Base-by-base conservation (phyloP, 352 stramenopile species). In the Globisporangium perplexum region DNA sequence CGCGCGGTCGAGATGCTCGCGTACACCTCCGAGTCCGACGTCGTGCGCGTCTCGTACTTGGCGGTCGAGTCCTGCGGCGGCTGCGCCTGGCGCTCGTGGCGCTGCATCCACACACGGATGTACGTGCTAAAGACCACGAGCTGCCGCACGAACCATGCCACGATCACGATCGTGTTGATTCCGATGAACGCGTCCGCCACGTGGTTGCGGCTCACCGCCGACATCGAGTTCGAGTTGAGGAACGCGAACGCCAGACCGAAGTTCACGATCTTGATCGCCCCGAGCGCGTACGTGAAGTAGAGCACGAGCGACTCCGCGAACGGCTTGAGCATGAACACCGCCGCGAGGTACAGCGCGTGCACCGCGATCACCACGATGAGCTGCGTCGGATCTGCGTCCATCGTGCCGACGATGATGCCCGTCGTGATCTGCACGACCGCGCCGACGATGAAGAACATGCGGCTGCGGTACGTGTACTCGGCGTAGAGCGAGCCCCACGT, bases 371-470 rank as follows among this genome's bases (percentile, higher is more conserved):
- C 59, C 22, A 73, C 51, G 30, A 86, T 65, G 23, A 85, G 66
- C 58, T 88, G 77, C 24, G 65, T 78, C 35, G 75, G 67, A 42
- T 84, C 74, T 12, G 65, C 58, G 17, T 78, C 72, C 44, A 86
- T 68, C n/a, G 67, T 66, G 24, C 76, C 80, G 24, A 90, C 68
- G 22, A 82, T 57, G 33, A 88, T 54, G 1, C 74, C 79, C 7
- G 66, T 83, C 4, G 66, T 50, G 55, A 86, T 74, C 58, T 90
- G 77, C 12, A 86, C 63, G 10, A 78, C 53, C 18, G 74, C 67
- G 14, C 69, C 65, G 18, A 86, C 59, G 20, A 84, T 63, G 55
- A 86, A 85, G 60, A 90, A 86, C 50, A 90, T 72, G 11, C 80
- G 80, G 36, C 62, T 73, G 22, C 60, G 66, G 60, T 86, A 86